These are phyloP conservation scores for Citrus reticulata DNA, from an alignment of 345 rosid genomes.

Conservation along the genomic window DNA sequence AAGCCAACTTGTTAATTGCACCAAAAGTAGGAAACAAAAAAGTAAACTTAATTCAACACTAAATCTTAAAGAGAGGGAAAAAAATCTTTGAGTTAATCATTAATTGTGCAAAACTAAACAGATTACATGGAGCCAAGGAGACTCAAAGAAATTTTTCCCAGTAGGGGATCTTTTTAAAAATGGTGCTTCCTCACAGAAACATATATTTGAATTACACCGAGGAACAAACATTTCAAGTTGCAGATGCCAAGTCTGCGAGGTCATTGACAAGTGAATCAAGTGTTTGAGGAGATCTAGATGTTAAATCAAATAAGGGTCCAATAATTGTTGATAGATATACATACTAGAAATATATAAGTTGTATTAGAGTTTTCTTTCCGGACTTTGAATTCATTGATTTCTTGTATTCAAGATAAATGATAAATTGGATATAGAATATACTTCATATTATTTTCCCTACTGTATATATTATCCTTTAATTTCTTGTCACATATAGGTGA, in stretches of 20 bases:
- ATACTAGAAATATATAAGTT: no score
- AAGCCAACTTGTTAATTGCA: conserved; percentile 67
- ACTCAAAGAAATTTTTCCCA: conserved; percentile 40
- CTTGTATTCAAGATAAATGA: no score
- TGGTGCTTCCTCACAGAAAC: conserved; percentile 48
- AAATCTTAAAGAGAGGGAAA: background rate
- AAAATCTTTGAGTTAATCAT: background rate
- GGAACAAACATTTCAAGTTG: conserved; percentile 42
- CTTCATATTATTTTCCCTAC: no score
- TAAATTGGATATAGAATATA: no score
- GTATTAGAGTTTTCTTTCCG: no score
- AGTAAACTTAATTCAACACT: conserved; percentile 14
- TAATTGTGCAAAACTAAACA: background rate
- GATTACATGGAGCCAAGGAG: conserved; percentile 45
- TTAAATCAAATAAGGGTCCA: background rate
- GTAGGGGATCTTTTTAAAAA: conserved; percentile 48
- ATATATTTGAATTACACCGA: conserved; percentile 39
- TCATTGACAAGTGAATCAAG: conserved; percentile 50
- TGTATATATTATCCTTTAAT: no score
- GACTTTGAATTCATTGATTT: no score
- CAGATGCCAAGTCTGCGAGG: conserved; percentile 33
- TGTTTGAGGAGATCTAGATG: conserved; percentile 4
- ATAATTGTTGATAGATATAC: background rate
- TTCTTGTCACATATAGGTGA: no score
- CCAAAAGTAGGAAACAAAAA: conserved; percentile 43